phyloP scores from a whole-genome alignment of 345 rosid species.

The Eucalyptus regnans region DNA sequence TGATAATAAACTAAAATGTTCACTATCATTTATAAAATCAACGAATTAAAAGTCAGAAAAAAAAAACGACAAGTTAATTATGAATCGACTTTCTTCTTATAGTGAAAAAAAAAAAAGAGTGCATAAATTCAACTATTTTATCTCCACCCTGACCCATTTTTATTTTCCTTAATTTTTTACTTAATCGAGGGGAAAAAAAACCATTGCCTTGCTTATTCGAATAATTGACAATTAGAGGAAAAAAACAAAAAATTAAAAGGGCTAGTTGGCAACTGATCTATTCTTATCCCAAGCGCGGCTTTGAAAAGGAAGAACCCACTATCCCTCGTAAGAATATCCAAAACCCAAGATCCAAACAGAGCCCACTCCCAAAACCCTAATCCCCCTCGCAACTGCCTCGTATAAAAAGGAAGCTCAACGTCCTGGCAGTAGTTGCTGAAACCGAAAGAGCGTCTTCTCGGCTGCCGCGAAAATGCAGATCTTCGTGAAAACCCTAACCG shows the following conservation, averaged over 20 bases:
- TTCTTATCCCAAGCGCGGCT: not conserved
- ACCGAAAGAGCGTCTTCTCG: not conserved
- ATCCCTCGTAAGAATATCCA: not conserved
- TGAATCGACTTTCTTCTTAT: not conserved
- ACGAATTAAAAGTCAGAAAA: not conserved
- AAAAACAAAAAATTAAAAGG: not conserved
- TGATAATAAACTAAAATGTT: not conserved
- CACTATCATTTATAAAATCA: not conserved
- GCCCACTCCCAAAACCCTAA: not conserved
- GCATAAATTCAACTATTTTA: not conserved
- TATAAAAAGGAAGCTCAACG: not conserved
- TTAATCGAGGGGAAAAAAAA: not conserved
- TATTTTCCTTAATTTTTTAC: not conserved
- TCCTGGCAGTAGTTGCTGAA: rapidly evolving
- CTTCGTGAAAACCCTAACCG: slow-evolving; percentile 67
- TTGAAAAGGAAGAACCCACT: not conserved
- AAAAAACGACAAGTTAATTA: rapidly evolving
- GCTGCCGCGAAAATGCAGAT: slow-evolving; percentile 37
- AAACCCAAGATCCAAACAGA: not conserved
- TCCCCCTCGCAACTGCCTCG: not conserved
- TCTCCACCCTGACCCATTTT: not conserved
- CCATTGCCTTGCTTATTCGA: not conserved
- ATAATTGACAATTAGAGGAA: not conserved
- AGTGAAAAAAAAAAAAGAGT: not conserved
- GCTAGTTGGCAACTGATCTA: not conserved